A percentile compares a stretch with the other conserved stretches of the same genome.
Evolutionary conservation across 2,329 filamentous ascomycete genomes (phyloP).

Genomic region (Verticillium albo-atrum): DNA sequence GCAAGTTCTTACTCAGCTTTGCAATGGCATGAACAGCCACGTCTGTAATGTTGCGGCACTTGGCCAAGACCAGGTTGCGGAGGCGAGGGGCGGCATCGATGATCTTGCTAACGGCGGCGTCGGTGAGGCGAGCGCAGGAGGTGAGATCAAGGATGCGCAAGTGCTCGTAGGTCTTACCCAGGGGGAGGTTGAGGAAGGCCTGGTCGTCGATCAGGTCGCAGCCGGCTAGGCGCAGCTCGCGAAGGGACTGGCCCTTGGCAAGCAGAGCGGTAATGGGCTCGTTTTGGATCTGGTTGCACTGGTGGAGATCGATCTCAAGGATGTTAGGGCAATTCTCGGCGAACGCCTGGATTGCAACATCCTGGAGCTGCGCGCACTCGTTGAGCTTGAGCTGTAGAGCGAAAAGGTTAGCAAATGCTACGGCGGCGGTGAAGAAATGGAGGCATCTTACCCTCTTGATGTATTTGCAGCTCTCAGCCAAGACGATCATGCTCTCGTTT

Average conservation of each 20-base stretch:
- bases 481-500: slow-evolving; percentile 74
- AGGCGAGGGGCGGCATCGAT: slow-evolving; percentile 81
- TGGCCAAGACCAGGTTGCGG: slow-evolving; percentile 88
- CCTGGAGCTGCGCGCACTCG: slow-evolving; percentile 79
- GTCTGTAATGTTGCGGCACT: slow-evolving; percentile 91
- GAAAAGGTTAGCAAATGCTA: neutral
- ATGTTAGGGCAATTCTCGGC: slow-evolving; percentile 87
- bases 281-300: slow-evolving; percentile 77
- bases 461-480: slow-evolving; percentile 78
- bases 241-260: slow-evolving; percentile 72
- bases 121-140: slow-evolving; percentile 77
- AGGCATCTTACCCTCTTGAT: slow-evolving; percentile 69
- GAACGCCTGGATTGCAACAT: slow-evolving; percentile 78
- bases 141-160: slow-evolving; percentile 92
- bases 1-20: slow-evolving; percentile 87
- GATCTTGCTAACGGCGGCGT: slow-evolving; percentile 84
- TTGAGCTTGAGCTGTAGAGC: slow-evolving; percentile 81
- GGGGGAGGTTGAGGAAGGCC: slow-evolving; percentile 79
- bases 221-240: slow-evolving; percentile 82
- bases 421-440: neutral
- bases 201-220: slow-evolving; percentile 80
- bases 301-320: slow-evolving; percentile 91
- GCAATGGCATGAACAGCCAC: slow-evolving; percentile 82
- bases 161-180: slow-evolving; percentile 70
- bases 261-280: slow-evolving; percentile 78